Conservation (phyloP, 148 eudicot genomes). For the Spergularia marina region DNA sequence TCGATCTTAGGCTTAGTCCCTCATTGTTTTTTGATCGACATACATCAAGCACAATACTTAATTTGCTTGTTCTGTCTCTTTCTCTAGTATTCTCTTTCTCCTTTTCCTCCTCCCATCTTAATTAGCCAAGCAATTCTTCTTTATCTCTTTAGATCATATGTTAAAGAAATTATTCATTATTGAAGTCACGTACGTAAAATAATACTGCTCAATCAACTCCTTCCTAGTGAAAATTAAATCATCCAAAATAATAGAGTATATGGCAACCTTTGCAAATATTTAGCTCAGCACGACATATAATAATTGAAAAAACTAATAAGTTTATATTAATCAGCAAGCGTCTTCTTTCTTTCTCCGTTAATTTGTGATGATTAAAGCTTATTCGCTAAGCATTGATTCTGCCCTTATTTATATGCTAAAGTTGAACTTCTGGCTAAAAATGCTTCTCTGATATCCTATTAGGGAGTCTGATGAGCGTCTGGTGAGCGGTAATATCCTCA, state of each 20-base stretch:
- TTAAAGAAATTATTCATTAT: conserved; percentile 10
- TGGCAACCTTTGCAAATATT: background rate
- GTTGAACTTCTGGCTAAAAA: no score
- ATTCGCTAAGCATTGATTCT: no score
- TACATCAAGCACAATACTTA: conserved; percentile 25
- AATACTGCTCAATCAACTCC: background rate
- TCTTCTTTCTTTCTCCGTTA: no score
- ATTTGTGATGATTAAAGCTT: no score
- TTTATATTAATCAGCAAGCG: no score
- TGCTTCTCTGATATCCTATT: no score
- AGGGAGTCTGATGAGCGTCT: no score
- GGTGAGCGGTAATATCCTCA: no score
- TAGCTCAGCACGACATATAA: no score
- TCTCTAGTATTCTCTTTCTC: background rate
- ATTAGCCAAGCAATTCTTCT: conserved; percentile 13
- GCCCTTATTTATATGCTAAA: no score
- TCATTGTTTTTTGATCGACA: background rate
- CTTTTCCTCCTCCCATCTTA: background rate
- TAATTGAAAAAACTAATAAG: no score
- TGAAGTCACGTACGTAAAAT: conserved; percentile 22
- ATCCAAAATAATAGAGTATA: background rate
- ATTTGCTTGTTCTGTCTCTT: conserved; percentile 1
- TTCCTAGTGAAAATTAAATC: background rate
- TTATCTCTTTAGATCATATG: conserved; percentile 12
- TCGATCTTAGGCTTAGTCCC: conserved; percentile 6